Evolutionary conservation across 768 basidiomycete species (phyloP).

Genomic region (Hygrophorus pudorinus): DNA sequence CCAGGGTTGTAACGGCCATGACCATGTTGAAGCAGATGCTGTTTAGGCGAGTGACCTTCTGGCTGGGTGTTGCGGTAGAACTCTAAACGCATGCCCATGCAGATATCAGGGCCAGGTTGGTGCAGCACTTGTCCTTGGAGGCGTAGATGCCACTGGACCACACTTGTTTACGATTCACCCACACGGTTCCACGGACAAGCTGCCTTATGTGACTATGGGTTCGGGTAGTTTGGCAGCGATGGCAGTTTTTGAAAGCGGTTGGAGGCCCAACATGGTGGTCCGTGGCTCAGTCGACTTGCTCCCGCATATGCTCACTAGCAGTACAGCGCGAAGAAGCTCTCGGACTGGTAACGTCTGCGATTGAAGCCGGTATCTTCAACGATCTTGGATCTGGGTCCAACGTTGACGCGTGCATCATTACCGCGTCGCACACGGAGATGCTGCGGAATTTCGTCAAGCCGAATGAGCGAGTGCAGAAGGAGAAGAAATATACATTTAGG

Average conservation of each 20-base stretch:
- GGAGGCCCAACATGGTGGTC: conserved; percentile 78
- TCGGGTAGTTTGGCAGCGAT: conserved; percentile 94
- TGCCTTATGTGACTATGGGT: conserved; percentile 99
- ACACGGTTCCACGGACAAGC: conserved; percentile 96
- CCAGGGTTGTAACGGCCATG: conserved; percentile 95
- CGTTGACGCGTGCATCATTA: conserved; percentile 94
- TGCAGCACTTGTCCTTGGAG: conserved; percentile 92
- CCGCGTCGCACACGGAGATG: conserved; percentile 80
- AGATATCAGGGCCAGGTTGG: conserved; percentile 93
- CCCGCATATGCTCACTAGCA: not conserved
- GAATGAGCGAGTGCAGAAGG: conserved; percentile 74
- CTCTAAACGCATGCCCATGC: conserved; percentile 4
- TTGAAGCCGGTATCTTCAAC: conserved; percentile 97
- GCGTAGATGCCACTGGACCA: conserved; percentile 89
- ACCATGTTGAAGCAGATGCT: conserved; percentile 97
- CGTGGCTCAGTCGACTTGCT: not conserved
- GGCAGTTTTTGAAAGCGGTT: conserved; percentile 90
- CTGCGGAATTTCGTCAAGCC: conserved; percentile 91
- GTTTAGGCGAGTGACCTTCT: conserved; percentile 48
- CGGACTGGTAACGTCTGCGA: conserved; percentile 71
- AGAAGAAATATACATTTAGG: conserved; percentile 63
- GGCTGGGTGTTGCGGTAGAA: not conserved
- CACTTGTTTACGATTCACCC: conserved; percentile 95
- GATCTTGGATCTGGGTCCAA: conserved; percentile 99
- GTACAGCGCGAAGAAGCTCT: conserved; percentile 72